A percentile compares a stretch with the other conserved stretches of the same genome.
Conservation (phyloP, 768 basidiomycete species). For the Coprinopsis marcescibilis region DNA sequence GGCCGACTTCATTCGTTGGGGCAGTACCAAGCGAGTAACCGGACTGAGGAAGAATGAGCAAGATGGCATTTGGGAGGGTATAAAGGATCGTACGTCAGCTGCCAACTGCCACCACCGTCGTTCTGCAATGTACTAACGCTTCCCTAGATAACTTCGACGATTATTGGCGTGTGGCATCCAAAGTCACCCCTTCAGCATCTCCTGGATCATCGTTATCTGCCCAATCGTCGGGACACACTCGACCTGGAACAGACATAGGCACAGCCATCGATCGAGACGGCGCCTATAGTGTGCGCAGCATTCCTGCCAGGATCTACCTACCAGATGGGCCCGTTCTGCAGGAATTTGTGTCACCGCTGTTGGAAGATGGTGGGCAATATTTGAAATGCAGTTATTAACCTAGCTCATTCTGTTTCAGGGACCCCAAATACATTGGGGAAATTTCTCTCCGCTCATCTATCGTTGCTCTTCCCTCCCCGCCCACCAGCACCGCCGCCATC, state of each 20-base stretch:
- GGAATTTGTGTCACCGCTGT: conserved; percentile 76
- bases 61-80: conserved; percentile 96
- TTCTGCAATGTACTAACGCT: background rate
- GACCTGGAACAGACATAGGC: conserved; percentile 57
- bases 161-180: conserved; percentile 91
- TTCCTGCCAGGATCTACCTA: conserved; percentile 86
- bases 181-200: conserved; percentile 83
- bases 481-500: conserved; percentile 40
- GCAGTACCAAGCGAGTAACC: conserved; percentile 91
- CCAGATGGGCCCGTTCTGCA: conserved; percentile 89
- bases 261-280: conserved; percentile 65
- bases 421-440: conserved; percentile 63
- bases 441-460: conserved; percentile 67
- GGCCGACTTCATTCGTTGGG: conserved; percentile 96
- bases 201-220: conserved; percentile 51
- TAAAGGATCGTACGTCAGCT: conserved; percentile 77
- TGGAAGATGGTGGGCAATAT: conserved; percentile 62
- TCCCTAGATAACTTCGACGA: conserved; percentile 88
- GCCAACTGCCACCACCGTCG: background rate
- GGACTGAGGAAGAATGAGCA: conserved; percentile 86
- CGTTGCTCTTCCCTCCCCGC: conserved; percentile 67
- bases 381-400: conserved; percentile 1
- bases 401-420: conserved; percentile 36
- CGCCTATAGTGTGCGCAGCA: conserved; percentile 79
- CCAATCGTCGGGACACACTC: conserved; percentile 54